Conservation (phyloP, 2,329 filamentous ascomycete species). For the Trichoderma atroviride region DNA sequence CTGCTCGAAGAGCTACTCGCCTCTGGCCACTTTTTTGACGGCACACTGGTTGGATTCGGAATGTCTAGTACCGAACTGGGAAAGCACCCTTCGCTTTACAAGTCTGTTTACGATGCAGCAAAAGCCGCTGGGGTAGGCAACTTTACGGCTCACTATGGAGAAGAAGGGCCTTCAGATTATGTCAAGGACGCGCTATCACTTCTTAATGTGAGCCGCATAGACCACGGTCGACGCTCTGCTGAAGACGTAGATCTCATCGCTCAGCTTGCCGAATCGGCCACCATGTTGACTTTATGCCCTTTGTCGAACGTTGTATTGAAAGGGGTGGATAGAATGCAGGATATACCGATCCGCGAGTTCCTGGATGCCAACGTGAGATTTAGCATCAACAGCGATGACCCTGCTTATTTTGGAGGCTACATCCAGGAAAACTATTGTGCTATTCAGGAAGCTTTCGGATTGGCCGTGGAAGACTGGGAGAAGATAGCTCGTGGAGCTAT, state of each 20-base stretch:
- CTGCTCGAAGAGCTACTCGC: slow-evolving; percentile 37
- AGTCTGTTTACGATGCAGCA: slow-evolving; percentile 56
- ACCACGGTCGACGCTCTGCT: slow-evolving; percentile 70
- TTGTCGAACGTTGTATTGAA: slow-evolving; percentile 64
- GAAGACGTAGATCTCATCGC: slow-evolving; percentile 62
- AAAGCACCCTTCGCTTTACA: slow-evolving; percentile 62
- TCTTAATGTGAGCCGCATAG: slow-evolving; percentile 67
- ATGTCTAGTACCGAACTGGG: slow-evolving; percentile 67
- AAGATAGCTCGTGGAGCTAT: slow-evolving; percentile 64
- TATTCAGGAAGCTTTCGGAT: slow-evolving; percentile 70
- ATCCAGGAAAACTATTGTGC: slow-evolving; percentile 73
- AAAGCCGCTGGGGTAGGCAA: slow-evolving; percentile 57
- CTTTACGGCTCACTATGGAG: slow-evolving; percentile 74
- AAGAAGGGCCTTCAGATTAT: slow-evolving; percentile 71
- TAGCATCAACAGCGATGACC: slow-evolving; percentile 74
- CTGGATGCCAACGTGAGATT: slow-evolving; percentile 67
- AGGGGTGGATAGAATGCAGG: slow-evolving; percentile 34
- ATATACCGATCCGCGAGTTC: slow-evolving; percentile 62
- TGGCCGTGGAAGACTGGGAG: slow-evolving; percentile 68
- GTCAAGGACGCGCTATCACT: slow-evolving; percentile 65
- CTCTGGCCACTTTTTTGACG: slow-evolving; percentile 51
- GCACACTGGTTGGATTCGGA: slow-evolving; percentile 64
- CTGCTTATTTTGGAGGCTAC: slow-evolving; percentile 76
- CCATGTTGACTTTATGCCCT: slow-evolving; percentile 72
- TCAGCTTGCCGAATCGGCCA: slow-evolving; percentile 58